Evolutionary conservation across 2,329 filamentous ascomycete species (phyloP), one percentile per base, ranked within the genome.

Genomic region (Exophiala viscosa): DNA sequence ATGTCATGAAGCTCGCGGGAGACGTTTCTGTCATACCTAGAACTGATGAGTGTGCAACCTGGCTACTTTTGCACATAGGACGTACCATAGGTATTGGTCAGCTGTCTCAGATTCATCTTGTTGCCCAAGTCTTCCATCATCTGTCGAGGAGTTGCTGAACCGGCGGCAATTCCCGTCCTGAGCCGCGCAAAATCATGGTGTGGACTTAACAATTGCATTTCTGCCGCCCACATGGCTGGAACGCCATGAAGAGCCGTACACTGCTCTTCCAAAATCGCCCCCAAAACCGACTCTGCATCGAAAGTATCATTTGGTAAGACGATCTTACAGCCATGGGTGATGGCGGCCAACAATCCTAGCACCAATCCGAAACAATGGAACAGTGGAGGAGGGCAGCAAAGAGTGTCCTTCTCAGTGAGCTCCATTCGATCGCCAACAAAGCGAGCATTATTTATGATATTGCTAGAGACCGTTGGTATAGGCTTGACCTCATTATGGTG

Each of bases 351-450:
- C 39, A 91, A 76, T 6, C 88, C 87, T 2, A 90, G 80, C 1
- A 91, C 87, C 8, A 91, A 78, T 1, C 88, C 88, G 65, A 92
- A 92, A 73, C 87, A 91, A 73, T 93, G 88, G 74, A 93, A 93
- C 3, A 93, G 77, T 0, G 88, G 88, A 0, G 88, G 88, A 2
- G 87, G 88, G 66, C 88, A 92, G 73, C 88, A 92, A 9, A 93
- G 76, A 7, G 84, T 74, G 64, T 91, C 87, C 41, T 76, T 72
- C 2, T 80, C 71, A 0, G 80, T 83, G 11, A 91, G 76, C 5
- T 80, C 76, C 85, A 90, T 87, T 39, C 86, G 80, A 67, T 89
- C 85, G 48, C 86, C 87, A 43, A 86, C 85, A 70, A 86, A 86
- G 28, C 83, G 79, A 5, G 82, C 77, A 66, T 86, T 86, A 67